Evolutionary conservation across 495 filamentous ascomycete genomes (phyloP).

Genomic region (Penicillium tannophilum): DNA sequence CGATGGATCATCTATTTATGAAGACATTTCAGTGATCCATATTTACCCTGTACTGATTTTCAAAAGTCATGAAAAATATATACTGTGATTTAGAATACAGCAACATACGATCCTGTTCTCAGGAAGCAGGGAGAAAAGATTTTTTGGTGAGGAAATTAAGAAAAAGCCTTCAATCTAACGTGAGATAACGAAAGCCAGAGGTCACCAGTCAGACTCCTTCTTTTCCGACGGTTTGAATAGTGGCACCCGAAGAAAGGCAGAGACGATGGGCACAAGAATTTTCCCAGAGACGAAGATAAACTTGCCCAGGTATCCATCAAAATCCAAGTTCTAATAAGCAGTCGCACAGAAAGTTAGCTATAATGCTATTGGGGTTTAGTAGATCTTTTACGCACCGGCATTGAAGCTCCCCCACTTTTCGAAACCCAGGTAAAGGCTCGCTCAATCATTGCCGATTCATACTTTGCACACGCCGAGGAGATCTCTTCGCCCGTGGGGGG

Average conservation of each 20-base stretch:
- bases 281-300: neutral
- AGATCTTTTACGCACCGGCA: neutral
- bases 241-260: neutral
- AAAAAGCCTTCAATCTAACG: no score
- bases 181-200: neutral
- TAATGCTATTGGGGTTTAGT: neutral
- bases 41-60: no score
- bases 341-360: neutral
- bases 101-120: no score
- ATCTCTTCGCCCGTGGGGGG: neutral
- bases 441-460: neutral
- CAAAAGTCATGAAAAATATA: no score
- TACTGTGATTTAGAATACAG: no score
- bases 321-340: neutral
- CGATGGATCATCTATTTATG: no score
- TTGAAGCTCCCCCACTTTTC: constrained; percentile 1
- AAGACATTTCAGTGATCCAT: no score
- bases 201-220: neutral
- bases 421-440: neutral
- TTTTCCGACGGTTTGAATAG: neutral
- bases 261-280: neutral
- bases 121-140: no score
- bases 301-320: neutral
- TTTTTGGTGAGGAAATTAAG: no score
- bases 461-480: neutral